Evolutionary conservation across 2,329 filamentous ascomycete species (phyloP), one percentile per base, ranked within the genome.

Genomic region (Xylariomycetidae sp.): DNA sequence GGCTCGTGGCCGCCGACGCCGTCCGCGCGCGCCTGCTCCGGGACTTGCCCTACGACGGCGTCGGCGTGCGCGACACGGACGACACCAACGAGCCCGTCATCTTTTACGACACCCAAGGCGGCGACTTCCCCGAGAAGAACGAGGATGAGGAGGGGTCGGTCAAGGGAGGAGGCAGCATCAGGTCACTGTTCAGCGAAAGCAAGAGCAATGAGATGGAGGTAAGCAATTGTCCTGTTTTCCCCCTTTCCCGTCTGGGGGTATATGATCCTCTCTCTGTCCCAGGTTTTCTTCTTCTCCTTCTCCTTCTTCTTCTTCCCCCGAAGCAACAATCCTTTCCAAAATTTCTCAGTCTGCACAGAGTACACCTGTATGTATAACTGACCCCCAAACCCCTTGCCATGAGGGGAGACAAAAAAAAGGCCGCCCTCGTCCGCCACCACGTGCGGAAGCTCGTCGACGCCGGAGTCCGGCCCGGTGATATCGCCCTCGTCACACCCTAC

Each of bases 101-200:
- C 8, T 97, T 97, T 61, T 94, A 88, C 58, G 92, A 98, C 55
- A 98, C 92, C 0, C 92, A 97, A 59, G 92, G 92, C 8, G 92
- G 89, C 0, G 86, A 94, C 51, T 96, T 90, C 40, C 80, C 85
- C 0, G 89, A 97, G 64, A 82, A 78, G 54, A 80, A 74, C 28
- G 85, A 94, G 49, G 85, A 88, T 11, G 80, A 83, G 16, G 80
- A 80, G 33, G 69, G n/a, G 8, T 8, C 20, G 8, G 20, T 8
- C n/a, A 23, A 23, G 20, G 20, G 67, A 5, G 50, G 53, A 25
- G 61, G 59, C 4, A 72, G 62, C 41, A 59, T 63, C 18, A 63
- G 61, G 32, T 84, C 36, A 4, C 44, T 58, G 7, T 50, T 56
- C 22, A 77, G 78, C 1, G 83, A 87, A 45, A 57, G 54, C 20